Conservation (phyloP, 164 flowering plant genomes). For the Annona squamosa region DNA sequence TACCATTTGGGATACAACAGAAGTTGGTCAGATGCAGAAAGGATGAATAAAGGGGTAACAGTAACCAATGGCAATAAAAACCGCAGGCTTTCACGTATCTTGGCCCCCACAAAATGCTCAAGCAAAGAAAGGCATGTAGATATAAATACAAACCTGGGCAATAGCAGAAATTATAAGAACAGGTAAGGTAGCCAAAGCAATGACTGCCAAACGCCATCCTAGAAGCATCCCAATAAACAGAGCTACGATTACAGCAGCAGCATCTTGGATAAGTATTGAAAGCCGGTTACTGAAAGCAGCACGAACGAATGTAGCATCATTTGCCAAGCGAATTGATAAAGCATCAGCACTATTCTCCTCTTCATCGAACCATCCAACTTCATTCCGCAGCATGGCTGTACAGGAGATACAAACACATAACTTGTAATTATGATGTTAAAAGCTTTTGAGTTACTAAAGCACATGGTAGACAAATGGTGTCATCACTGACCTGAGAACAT, state of each 20-base stretch:
- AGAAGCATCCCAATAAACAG: conserved; percentile 78
- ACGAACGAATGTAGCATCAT: conserved; percentile 98
- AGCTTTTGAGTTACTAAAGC: neutral
- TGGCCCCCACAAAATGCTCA: neutral
- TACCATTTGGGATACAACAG: conserved; percentile 2
- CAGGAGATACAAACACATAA: neutral
- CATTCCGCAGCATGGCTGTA: conserved; percentile 92
- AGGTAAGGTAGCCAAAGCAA: conserved; percentile 90
- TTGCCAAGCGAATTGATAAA: conserved; percentile 93
- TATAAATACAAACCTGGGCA: conserved; percentile 66
- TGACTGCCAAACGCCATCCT: conserved; percentile 89
- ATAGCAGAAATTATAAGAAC: conserved; percentile 72
- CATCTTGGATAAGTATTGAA: conserved; percentile 90
- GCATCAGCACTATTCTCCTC: conserved; percentile 94
- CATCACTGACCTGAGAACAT: conserved; percentile 79
- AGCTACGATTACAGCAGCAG: conserved; percentile 80
- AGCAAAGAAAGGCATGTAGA: neutral
- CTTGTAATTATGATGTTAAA: neutral
- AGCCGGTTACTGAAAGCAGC: conserved; percentile 97
- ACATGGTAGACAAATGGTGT: neutral
- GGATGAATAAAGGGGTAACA: neutral
- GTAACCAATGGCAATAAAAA: neutral
- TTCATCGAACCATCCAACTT: conserved; percentile 98
- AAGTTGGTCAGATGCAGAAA: neutral
- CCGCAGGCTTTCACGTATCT: too few relatives aligned